Base-by-base conservation (phyloP, 1,139 yeast species). In the Nadsonia starkeyi-henricii region DNA sequence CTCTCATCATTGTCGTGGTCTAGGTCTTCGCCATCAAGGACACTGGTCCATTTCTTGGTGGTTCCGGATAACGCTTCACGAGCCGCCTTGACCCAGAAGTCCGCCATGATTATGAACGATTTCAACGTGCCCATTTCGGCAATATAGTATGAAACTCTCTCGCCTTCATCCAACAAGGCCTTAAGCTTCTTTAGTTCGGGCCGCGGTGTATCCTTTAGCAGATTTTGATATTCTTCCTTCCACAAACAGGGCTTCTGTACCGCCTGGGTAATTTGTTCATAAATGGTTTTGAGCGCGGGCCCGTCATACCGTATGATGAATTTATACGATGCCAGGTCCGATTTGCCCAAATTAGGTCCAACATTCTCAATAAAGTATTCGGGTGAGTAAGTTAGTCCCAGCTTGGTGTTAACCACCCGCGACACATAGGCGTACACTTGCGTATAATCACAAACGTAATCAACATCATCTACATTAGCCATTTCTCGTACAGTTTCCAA, bases 91-190 rank as follows among this genome's bases (percentile, higher is more conserved):
- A 33, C 39, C 39, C 39, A 33, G 12, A 7, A n/a, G 17, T 13
- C 39, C 9, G 39, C 39, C 39, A 33, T 33, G 17, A 12, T 8
- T 33, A 80, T 66, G 55, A 77, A 75, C 2, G 55, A 51, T 46
- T 69, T 64, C 50, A 79, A 63, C 39, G 57, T 56, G 12, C 54
- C 52, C 44, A 72, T 71, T 18, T 65, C 66, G 18, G 69, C 55
- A 52, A 55, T 56, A 3, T 55, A 57, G 41, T 57, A 60, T 45
- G 70, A 66, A 1, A 78, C 70, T 46, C 71, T 66, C 52, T 79
- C 82, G 3, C 85, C 84, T 49, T 81, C 88, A 8, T 59, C 55
- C 2, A 75, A 63, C 19, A 81, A 57, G 0, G 66, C 52, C 51
- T 69, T 72, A 52, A 79, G 67, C 1, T 66, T 57, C 48, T 74